Base-by-base conservation (phyloP, 805 yeast genomes). In the Sugiyamaella qingdaonensis region DNA sequence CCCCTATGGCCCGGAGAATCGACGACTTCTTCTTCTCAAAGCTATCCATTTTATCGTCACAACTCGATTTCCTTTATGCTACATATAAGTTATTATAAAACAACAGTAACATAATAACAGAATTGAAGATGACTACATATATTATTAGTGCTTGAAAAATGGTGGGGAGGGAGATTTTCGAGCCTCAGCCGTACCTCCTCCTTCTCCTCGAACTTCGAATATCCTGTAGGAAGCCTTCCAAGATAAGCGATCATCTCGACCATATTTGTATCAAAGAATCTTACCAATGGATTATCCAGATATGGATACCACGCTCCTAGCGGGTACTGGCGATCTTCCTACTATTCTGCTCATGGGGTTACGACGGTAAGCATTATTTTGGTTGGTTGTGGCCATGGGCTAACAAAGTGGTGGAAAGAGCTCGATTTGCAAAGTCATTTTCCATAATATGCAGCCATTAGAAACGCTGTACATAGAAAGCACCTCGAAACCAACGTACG, bases 401-500 rank as follows among this genome's bases (percentile, higher is more conserved):
- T 34, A 36, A 44, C 34, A 19, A 14, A 51, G 76, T 29, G 64
- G 75, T 45, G 99, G 99, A 11, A 94, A 94, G 70, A 88, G 97
- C 8, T 90, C 97, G 2, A 94, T 94, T 32, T 85, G 97, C 64
- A 90, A 92, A 65, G 98, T 94, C 11, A 95, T 94, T 1, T 94
- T 94, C 70, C 96, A 92, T 68, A 87, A 88, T 65, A 89, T 94
- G 95, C 96, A 88, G 65, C 97, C 99, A 1, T 74, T 90, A 56
- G 97, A 92, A 64, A 91, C 98, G 0, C 69, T 92, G 45, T 92
- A 92, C 64, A 72, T 94, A 51, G 98, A 92, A 61, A 82, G 91
- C 49, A 92, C 99, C 0, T 80, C 95, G 2, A 86, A 84, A 63
- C 97, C 97, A 2, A 86, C 95, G 2, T 78, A 86, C 11, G 96